phyloP scores from a whole-genome alignment of 116 monocot species.

The Trichopus zeylanicus region DNA sequence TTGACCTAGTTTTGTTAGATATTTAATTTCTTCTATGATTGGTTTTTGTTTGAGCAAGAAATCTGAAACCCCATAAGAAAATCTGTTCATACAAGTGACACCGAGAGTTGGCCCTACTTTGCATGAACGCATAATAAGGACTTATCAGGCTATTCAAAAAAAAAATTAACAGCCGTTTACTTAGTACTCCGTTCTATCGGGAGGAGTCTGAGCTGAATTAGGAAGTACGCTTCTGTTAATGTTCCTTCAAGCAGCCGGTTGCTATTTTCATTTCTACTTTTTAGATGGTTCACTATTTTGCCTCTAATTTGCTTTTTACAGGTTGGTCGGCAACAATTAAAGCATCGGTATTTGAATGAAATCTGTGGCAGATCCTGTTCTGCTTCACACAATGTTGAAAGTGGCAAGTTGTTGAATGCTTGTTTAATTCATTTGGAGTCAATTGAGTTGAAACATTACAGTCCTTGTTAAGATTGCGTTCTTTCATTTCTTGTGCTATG shows the following conservation, averaged over 20 bases:
- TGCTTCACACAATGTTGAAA: neutral
- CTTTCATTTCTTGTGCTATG: too few relatives aligned
- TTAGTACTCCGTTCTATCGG: too few relatives aligned
- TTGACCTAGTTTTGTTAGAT: too few relatives aligned
- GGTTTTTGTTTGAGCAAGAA: too few relatives aligned
- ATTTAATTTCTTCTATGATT: too few relatives aligned
- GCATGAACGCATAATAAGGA: neutral
- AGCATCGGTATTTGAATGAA: slow-evolving; percentile 18
- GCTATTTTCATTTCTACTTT: neutral
- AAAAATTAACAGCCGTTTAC: too few relatives aligned
- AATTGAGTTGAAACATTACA: neutral
- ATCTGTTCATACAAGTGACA: neutral
- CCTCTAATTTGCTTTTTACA: slow-evolving; percentile 9
- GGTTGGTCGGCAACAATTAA: slow-evolving; percentile 35
- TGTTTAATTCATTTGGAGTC: neutral
- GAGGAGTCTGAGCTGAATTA: too few relatives aligned
- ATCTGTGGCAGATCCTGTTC: slow-evolving; percentile 8
- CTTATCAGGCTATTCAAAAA: neutral
- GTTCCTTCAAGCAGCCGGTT: too few relatives aligned
- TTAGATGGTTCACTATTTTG: neutral
- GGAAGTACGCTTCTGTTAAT: too few relatives aligned
- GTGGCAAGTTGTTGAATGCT: neutral
- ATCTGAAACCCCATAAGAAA: neutral
- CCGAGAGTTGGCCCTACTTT: neutral
- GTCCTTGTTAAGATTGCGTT: neutral